Percentiles rank a stretch among this genome's conserved stretches.
phyloP scores from a whole-genome alignment of 139 green algal genomes.

The Chlamydomonas schloesseri region DNA sequence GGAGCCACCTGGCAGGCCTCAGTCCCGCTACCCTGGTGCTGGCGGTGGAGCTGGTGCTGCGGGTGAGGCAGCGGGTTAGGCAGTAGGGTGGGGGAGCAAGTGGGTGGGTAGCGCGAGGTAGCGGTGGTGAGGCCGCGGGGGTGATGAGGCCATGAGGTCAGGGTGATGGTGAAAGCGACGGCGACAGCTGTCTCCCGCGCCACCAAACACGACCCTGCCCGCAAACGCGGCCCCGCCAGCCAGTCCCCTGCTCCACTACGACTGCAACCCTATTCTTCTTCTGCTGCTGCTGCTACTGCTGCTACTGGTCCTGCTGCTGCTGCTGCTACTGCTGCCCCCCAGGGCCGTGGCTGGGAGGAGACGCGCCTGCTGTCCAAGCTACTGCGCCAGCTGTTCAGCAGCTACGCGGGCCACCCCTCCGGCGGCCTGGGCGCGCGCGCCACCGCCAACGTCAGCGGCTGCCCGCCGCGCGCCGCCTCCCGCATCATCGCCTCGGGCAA shows the following conservation, averaged over 20 bases:
- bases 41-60: constrained; percentile 37
- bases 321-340: neutral
- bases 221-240: too few species aligned
- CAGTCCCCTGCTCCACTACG: too few species aligned
- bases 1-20: constrained; percentile 12
- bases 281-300: too few species aligned
- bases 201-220: too few species aligned
- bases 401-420: constrained; percentile 21
- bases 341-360: constrained; percentile 41
- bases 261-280: neutral
- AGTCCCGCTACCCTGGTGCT: constrained; percentile 6
- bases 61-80: constrained; percentile 24
- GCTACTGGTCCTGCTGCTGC: too few species aligned
- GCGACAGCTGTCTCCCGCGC: too few species aligned
- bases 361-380: constrained; percentile 19
- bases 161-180: too few species aligned
- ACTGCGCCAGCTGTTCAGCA: constrained; percentile 26
- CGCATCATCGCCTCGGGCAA: constrained; percentile 19
- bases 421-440: neutral
- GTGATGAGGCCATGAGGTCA: too few species aligned
- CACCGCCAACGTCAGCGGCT: constrained; percentile 23
- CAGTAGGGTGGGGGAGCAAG: too few species aligned
- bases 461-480: constrained; percentile 11
- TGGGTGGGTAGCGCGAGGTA: too few species aligned
- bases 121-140: too few species aligned